Conservation (phyloP, 2,329 filamentous ascomycete genomes). For the Lachnellula occidentalis region DNA sequence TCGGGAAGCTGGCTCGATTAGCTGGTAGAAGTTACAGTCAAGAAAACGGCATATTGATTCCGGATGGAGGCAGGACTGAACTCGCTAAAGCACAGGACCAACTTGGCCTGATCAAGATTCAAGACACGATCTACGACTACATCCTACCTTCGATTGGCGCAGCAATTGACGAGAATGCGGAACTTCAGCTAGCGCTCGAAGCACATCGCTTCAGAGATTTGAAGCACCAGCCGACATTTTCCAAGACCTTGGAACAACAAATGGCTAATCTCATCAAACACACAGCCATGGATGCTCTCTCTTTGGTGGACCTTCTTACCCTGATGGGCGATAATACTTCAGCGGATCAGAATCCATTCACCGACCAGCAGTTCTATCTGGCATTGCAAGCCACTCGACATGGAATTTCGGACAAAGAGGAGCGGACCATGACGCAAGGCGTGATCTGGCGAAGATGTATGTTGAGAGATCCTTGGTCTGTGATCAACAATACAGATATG, state of each 20-base stretch:
- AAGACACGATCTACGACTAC: conserved; percentile 69
- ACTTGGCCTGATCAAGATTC: conserved; percentile 56
- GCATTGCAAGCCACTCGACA: conserved; percentile 39
- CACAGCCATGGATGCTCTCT: conserved; percentile 60
- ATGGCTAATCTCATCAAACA: conserved; percentile 67
- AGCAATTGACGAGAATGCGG: conserved; percentile 75
- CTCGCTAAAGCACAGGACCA: conserved; percentile 24
- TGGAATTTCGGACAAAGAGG: conserved; percentile 50
- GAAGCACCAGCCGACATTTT: conserved; percentile 59
- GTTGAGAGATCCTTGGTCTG: conserved; percentile 78
- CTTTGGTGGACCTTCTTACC: conserved; percentile 71
- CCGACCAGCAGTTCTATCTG: conserved; percentile 60
- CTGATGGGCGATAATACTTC: conserved; percentile 50
- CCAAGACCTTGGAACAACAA: conserved; percentile 63
- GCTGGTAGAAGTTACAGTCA: conserved; percentile 48
- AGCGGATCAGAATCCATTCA: conserved; percentile 41
- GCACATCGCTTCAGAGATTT: conserved; percentile 44
- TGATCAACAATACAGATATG: conserved; percentile 70
- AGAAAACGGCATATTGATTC: conserved; percentile 27
- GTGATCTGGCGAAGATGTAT: conserved; percentile 87
- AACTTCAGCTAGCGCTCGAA: conserved; percentile 70
- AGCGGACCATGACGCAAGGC: conserved; percentile 48
- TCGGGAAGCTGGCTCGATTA: conserved; percentile 76
- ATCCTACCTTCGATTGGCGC: conserved; percentile 61
- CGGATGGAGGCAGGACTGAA: conserved; percentile 34